Percentiles rank a stretch among this genome's conserved stretches.
Evolutionary conservation across 495 filamentous ascomycete genomes (phyloP).

Genomic region (Talaromyces trachyspermus): DNA sequence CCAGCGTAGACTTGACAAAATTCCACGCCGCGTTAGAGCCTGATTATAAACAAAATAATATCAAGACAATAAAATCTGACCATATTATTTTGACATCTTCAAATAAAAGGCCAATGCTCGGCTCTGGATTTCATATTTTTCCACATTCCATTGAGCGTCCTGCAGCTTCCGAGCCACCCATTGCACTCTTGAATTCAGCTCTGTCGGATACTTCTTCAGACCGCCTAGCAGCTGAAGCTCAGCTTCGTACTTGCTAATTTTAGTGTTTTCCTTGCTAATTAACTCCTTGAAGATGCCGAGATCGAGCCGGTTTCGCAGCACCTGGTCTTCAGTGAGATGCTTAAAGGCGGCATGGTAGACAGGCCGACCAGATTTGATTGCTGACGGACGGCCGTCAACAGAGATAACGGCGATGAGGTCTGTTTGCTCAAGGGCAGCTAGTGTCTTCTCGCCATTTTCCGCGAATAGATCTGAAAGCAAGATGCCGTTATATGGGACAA

Average conservation of each 20-base stretch:
- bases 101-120: conserved; percentile 58
- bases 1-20: no score
- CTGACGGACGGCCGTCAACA: conserved; percentile 63
- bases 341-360: conserved; percentile 82
- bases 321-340: conserved; percentile 59
- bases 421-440: conserved; percentile 75
- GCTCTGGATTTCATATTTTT: conserved; percentile 66
- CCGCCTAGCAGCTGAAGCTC: conserved; percentile 61
- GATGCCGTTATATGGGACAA: conserved; percentile 73
- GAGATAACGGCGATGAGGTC: conserved; percentile 80
- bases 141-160: conserved; percentile 66
- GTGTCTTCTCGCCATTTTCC: conserved; percentile 54
- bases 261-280: conserved; percentile 62
- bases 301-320: conserved; percentile 68
- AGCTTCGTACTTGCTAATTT: conserved; percentile 69
- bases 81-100: conserved; percentile 7
- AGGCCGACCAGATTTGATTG: conserved; percentile 74
- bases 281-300: conserved; percentile 58
- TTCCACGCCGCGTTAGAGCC: no score
- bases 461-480: conserved; percentile 69
- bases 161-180: conserved; percentile 70
- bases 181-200: conserved; percentile 51
- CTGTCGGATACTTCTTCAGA: conserved; percentile 54
- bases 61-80: no score
- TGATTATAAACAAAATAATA: no score